Evolutionary conservation across 1,284 basidiomycete species (phyloP), one percentile per base, ranked within the genome.

Genomic region (Coniferiporia weirii): DNA sequence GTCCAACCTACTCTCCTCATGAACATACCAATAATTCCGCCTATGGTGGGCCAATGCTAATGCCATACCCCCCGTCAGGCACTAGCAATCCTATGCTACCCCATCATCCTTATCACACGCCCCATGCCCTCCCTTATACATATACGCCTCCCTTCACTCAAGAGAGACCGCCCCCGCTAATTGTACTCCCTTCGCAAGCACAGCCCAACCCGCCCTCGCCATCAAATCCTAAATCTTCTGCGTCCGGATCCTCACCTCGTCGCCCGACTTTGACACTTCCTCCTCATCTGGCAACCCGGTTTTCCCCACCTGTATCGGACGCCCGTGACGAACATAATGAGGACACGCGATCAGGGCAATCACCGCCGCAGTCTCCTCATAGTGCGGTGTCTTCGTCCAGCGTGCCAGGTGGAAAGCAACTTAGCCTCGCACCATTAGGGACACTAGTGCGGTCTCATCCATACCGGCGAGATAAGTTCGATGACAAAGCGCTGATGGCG

Each of bases 401-500:
- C 45, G 45, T 48, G 8, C 51, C 49, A 17, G 56, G 56, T 17
- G 60, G 56, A 34, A 61, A 61, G 45, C 56, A 46, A 66, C 3
- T 74, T 17, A 69, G 73, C 59, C 75, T 88, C 19, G 82, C 80
- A 2, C 84, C 85, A 9, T 73, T 88, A 51, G 72, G 77, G 56
- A 71, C 79, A 12, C 72, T 86, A 57, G 76, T 75, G 52, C 77
- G 84, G 12, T 46, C 55, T n/a, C 80, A 82, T 65, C 77, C 80
- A 4, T 87, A 86, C 63, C 73, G 79, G 50, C 77, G 86, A 59
- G 76, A 84, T 62, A 81, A 81, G n/a, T 68, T 76, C 22, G 86
- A 89, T 68, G 87, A 88, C 65, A 76, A 76, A 60, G 76, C 79
- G 45, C 69, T 89, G 64, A 62, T 56, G 61, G 57, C 61, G 15